phyloP scores from a whole-genome alignment of 306 rosid species.

The Malus sieversii region DNA sequence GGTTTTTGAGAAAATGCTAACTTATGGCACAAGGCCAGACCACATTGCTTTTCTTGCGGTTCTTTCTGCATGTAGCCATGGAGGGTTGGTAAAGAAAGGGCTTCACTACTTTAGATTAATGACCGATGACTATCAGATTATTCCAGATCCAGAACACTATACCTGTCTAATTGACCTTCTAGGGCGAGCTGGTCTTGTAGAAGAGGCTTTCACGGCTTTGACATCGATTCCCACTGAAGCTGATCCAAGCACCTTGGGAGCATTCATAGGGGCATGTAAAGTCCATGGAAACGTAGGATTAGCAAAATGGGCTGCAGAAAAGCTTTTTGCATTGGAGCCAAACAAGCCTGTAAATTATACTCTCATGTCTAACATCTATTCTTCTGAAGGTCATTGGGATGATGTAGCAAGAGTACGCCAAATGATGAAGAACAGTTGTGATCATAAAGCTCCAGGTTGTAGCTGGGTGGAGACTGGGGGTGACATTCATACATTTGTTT shows the following conservation, averaged over 20 bases:
- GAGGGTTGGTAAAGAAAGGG: slow-evolving; percentile 48
- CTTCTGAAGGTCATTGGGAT: slow-evolving; percentile 53
- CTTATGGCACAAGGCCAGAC: slow-evolving; percentile 48
- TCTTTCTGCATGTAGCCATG: slow-evolving; percentile 69
- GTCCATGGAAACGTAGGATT: slow-evolving; percentile 42
- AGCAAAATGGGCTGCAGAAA: slow-evolving; percentile 57
- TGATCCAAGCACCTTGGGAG: slow-evolving; percentile 43
- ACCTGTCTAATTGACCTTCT: slow-evolving; percentile 64
- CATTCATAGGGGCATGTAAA: slow-evolving; percentile 71
- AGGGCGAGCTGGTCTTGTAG: slow-evolving; percentile 61
- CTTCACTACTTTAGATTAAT: slow-evolving; percentile 53
- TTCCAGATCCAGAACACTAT: slow-evolving; percentile 53
- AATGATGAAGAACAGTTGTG: slow-evolving; percentile 33
- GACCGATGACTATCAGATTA: slow-evolving; percentile 35
- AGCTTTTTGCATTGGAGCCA: slow-evolving; percentile 48
- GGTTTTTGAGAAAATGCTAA: slow-evolving; percentile 58
- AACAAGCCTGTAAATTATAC: slow-evolving; percentile 44
- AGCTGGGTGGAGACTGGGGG: slow-evolving; percentile 65
- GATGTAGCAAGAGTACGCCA: slow-evolving; percentile 49
- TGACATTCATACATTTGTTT: slow-evolving; percentile 42
- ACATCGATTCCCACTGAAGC: slow-evolving; percentile 42
- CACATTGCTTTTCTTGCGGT: slow-evolving; percentile 53
- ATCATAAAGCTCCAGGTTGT: slow-evolving; percentile 45
- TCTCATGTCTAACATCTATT: slow-evolving; percentile 57
- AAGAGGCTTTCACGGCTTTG: slow-evolving; percentile 53